Evolutionary conservation across 2,329 filamentous ascomycete genomes (phyloP).

Genomic region (Ophiostoma quercus): DNA sequence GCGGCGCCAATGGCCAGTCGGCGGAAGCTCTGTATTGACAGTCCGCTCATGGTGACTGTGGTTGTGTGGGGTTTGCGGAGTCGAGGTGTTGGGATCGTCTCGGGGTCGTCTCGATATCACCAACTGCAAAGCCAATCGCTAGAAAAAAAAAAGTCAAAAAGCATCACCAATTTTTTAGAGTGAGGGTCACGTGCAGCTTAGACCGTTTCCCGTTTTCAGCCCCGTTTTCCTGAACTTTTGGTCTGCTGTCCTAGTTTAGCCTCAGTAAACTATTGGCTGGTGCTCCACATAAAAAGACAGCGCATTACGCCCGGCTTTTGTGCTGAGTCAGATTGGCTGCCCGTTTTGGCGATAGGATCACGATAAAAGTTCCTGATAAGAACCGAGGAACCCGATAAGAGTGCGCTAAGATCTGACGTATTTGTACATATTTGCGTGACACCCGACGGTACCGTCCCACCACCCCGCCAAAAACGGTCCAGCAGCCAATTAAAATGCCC

Average conservation of each 20-base stretch:
- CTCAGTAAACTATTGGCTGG: background rate
- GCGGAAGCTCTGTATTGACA: constrained; percentile 24
- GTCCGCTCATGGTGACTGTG: constrained; percentile 26
- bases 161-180: constrained; percentile 9
- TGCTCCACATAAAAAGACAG: background rate
- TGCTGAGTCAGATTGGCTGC: background rate
- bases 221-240: background rate
- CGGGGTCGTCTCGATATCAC: background rate
- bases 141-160: constrained; percentile 1
- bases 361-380: background rate
- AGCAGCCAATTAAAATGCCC: constrained; percentile 2
- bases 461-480: constrained; percentile 12
- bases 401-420: constrained; percentile 1
- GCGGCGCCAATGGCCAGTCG: constrained; percentile 40
- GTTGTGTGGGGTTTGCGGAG: background rate
- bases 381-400: background rate
- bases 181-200: background rate
- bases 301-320: background rate
- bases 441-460: background rate
- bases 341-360: background rate
- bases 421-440: background rate
- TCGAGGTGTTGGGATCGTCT: background rate
- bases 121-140: background rate
- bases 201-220: background rate
- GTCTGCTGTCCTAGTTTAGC: background rate